Conservation (phyloP, 140 eudicot species). For the Cichorium intybus region DNA sequence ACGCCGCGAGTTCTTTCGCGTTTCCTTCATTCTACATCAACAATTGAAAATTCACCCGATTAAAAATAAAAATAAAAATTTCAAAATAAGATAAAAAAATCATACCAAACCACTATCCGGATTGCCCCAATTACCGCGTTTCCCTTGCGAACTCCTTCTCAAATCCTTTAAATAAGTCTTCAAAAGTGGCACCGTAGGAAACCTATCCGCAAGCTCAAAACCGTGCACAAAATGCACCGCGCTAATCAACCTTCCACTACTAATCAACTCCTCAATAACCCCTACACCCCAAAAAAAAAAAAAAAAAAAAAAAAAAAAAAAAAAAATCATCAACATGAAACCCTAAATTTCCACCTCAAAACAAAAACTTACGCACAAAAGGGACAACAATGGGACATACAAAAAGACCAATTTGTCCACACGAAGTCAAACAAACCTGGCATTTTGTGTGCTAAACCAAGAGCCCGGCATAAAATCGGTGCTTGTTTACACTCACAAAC, state of each 20-base stretch:
- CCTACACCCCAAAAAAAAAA: conserved; percentile 30
- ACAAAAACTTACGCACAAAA: conserved; percentile 4
- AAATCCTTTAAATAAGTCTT: conserved; percentile 48
- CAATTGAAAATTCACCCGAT: not conserved
- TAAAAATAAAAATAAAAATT: not conserved
- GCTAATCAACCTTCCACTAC: conserved; percentile 37
- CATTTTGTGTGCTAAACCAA: conserved; percentile 58
- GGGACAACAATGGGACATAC: conserved; percentile 7
- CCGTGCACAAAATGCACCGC: conserved; percentile 56
- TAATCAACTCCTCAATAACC: conserved; percentile 41
- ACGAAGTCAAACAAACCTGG: conserved; percentile 67
- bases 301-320: not conserved
- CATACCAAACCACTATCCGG: conserved; percentile 29
- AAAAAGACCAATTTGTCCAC: conserved; percentile 24
- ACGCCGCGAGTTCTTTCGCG: conserved; percentile 45
- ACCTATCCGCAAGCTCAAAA: conserved; percentile 45
- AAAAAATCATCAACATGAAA: not conserved
- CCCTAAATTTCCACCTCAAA: not conserved
- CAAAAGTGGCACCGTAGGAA: conserved; percentile 43
- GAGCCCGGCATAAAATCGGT: conserved; percentile 66
- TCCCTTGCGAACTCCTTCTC: conserved; percentile 52
- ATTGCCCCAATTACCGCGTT: conserved; percentile 23
- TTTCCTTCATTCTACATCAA: conserved; percentile 39
- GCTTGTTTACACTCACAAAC: conserved; percentile 54
- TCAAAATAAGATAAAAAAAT: too few relatives aligned